phyloP scores from a whole-genome alignment of 2,329 filamentous ascomycete species.

The Aspergillus amoenus region DNA sequence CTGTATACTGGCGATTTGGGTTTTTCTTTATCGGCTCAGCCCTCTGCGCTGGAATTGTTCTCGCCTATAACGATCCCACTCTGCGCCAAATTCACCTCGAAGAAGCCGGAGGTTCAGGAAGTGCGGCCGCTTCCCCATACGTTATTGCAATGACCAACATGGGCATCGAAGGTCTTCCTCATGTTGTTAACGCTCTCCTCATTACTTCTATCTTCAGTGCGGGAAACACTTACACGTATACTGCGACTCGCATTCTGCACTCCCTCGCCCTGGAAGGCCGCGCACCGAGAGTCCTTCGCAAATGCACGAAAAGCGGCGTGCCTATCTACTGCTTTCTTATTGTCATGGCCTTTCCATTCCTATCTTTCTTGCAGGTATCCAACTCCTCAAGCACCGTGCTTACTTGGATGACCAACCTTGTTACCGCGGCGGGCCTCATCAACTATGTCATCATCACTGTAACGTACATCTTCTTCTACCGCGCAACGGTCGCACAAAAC shows the following conservation, averaged over 20 bases:
- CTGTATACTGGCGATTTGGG: slow-evolving; percentile 71
- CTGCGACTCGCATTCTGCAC: slow-evolving; percentile 54
- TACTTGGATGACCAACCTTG: slow-evolving; percentile 56
- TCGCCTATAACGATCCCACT: slow-evolving; percentile 62
- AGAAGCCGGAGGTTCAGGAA: slow-evolving; percentile 32
- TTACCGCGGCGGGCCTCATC: slow-evolving; percentile 58
- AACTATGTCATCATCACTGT: slow-evolving; percentile 62
- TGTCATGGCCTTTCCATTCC: slow-evolving; percentile 54
- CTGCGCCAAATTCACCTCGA: slow-evolving; percentile 10
- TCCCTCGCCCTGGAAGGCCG: slow-evolving; percentile 54
- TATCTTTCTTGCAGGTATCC: slow-evolving; percentile 55
- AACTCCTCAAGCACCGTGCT: slow-evolving; percentile 52
- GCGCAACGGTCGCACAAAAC: slow-evolving; percentile 52
- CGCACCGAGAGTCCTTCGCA: slow-evolving; percentile 55
- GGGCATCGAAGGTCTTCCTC: slow-evolving; percentile 53
- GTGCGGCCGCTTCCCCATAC: slow-evolving; percentile 60
- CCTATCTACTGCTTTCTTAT: slow-evolving; percentile 59
- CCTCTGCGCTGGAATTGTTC: slow-evolving; percentile 65
- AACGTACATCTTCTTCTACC: slow-evolving; percentile 61
- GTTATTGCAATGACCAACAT: slow-evolving; percentile 63
- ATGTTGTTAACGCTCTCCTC: slow-evolving; percentile 58
- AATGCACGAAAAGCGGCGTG: slow-evolving; percentile 61
- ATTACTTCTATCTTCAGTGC: slow-evolving; percentile 57
- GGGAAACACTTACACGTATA: slow-evolving; percentile 57
- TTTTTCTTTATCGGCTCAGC: slow-evolving; percentile 71